Conservation (phyloP, 768 basidiomycete species). For the Agaricus blazei region DNA sequence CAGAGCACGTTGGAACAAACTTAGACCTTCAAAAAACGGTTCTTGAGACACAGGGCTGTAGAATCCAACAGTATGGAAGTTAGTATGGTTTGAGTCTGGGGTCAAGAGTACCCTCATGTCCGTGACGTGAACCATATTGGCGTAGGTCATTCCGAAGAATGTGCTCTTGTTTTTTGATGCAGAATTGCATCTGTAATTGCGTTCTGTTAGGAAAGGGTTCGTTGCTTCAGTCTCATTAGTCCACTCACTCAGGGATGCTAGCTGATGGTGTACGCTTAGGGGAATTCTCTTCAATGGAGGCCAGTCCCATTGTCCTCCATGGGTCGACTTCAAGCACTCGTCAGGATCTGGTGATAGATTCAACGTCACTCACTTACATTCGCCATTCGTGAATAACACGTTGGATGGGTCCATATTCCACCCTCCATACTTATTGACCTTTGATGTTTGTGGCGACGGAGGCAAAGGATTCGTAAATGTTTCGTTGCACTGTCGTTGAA, state of each 20-base stretch:
- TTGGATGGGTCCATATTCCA: constrained; percentile 48
- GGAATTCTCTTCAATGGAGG: constrained; percentile 41
- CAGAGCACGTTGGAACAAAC: constrained; percentile 38
- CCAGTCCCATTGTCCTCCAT: constrained; percentile 47
- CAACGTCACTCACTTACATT: constrained; percentile 28
- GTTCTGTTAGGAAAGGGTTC: background rate
- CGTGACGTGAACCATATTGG: constrained; percentile 44
- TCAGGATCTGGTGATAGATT: background rate
- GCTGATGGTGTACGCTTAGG: constrained; percentile 35
- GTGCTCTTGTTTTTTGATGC: constrained; percentile 22
- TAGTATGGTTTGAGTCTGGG: constrained; percentile 42
- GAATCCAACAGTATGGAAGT: constrained; percentile 45
- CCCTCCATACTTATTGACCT: constrained; percentile 46
- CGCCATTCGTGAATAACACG: constrained; percentile 43
- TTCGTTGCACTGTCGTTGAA: constrained; percentile 39
- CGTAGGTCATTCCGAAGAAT: constrained; percentile 44
- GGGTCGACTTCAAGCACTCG: constrained; percentile 34
- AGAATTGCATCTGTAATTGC: constrained; percentile 29
- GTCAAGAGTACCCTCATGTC: constrained; percentile 43
- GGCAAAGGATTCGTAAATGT: constrained; percentile 34
- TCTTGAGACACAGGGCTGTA: constrained; percentile 42
- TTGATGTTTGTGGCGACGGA: constrained; percentile 33
- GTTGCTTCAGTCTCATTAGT: background rate
- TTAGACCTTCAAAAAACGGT: constrained; percentile 43
- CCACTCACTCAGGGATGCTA: constrained; percentile 31